Evolutionary conservation across 2,329 filamentous ascomycete species (phyloP).

Genomic region (Trichoderma oligosporum): DNA sequence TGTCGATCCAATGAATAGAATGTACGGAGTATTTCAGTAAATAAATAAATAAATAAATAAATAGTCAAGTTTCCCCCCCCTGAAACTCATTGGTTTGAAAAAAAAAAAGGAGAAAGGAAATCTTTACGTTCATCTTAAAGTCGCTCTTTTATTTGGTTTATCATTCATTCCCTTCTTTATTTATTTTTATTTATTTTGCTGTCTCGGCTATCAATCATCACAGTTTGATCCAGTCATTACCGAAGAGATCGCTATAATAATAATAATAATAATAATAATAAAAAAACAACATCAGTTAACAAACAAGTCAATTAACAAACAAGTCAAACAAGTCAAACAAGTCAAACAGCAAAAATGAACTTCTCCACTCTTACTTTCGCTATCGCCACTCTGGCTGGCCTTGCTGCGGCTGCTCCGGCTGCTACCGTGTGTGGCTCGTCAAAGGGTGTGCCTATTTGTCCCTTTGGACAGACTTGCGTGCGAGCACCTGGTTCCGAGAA

Average conservation of each 20-base stretch:
- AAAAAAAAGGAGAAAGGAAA: neutral
- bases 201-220: too few relatives aligned
- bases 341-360: neutral
- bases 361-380: slow-evolving; percentile 1
- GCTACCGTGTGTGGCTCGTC: neutral
- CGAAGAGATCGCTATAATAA: too few relatives aligned
- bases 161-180: too few relatives aligned
- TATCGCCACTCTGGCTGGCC: slow-evolving; percentile 5
- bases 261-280: neutral
- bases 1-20: slow-evolving; percentile 10
- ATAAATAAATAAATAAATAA: neutral
- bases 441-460: neutral
- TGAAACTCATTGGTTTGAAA: too few relatives aligned
- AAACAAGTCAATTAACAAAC: neutral
- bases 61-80: slow-evolving; percentile 11
- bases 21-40: neutral
- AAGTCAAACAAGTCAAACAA: too few relatives aligned
- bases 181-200: too few relatives aligned
- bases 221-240: too few relatives aligned
- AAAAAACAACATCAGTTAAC: neutral
- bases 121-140: neutral
- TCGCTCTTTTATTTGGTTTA: slow-evolving; percentile 8
- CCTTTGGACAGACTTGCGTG: slow-evolving; percentile 6
- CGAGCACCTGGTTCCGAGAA: neutral
- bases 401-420: slow-evolving; percentile 7